Evolutionary conservation across 2,329 filamentous ascomycete species (phyloP).

Genomic region (Teratosphaeriaceae sp.): DNA sequence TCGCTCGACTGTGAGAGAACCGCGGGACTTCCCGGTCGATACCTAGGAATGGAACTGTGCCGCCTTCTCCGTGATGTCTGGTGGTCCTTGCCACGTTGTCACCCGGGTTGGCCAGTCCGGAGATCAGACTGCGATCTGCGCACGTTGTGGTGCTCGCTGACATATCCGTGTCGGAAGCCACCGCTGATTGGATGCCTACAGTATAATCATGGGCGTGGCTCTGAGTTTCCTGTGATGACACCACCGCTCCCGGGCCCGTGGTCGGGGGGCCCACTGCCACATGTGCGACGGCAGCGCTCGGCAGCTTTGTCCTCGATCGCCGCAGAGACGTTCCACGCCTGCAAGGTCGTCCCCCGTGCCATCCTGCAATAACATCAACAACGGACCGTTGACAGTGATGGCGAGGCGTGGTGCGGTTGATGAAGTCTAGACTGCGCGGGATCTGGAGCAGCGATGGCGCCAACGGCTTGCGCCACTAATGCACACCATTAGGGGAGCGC

Average conservation of each 20-base stretch:
- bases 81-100: not conserved
- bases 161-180: not conserved
- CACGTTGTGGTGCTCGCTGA: not conserved
- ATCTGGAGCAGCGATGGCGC: not conserved
- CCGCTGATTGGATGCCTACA: not conserved
- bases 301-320: not conserved
- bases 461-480: not conserved
- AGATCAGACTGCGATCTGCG: not conserved
- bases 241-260: not conserved
- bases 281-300: constrained; percentile 1
- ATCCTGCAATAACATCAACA: constrained; percentile 3
- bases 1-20: no score
- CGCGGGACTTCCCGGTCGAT: no score
- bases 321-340: constrained; percentile 1
- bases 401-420: not conserved
- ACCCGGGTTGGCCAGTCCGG: not conserved
- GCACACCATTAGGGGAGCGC: not conserved
- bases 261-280: not conserved
- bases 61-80: no score
- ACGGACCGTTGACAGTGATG: not conserved
- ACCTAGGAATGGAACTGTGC: no score
- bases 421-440: not conserved
- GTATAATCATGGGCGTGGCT: not conserved
- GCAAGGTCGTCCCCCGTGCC: not conserved
- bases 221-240: not conserved